Conservation (phyloP, 2,329 filamentous ascomycete species). For the Trichophyton benhamiae region DNA sequence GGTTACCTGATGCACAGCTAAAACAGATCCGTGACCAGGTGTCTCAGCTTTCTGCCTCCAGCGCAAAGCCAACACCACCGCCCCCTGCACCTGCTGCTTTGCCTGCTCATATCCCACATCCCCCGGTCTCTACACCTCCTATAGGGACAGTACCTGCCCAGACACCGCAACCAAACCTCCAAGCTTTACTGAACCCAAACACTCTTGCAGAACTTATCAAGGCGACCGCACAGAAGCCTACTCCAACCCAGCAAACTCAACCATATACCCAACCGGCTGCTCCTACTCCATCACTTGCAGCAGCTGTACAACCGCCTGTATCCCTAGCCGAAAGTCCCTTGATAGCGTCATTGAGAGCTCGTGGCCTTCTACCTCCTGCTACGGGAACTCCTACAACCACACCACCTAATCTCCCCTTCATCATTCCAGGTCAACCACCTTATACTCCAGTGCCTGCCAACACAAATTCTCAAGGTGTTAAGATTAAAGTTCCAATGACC, state of each 20-base stretch:
- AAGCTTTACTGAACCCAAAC: conserved; percentile 28
- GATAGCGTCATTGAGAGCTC: conserved; percentile 54
- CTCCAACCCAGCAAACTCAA: conserved; percentile 37
- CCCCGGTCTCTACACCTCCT: conserved; percentile 6
- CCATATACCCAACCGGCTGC: conserved; percentile 46
- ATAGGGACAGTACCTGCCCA: conserved; percentile 6
- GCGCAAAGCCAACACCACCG: conserved; percentile 2
- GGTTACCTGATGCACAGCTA: conserved; percentile 68
- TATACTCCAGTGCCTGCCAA: conserved; percentile 27
- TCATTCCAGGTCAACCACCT: conserved; percentile 28
- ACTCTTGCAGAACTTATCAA: conserved; percentile 36
- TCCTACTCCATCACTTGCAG: conserved; percentile 35
- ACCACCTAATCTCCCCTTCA: conserved; percentile 31
- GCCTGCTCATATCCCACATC: conserved; percentile 19
- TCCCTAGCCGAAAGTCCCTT: conserved; percentile 45
- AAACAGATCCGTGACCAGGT: conserved; percentile 77
- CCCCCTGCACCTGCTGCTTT: conserved; percentile 9
- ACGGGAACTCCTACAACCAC: conserved; percentile 32
- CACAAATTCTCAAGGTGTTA: conserved; percentile 20
- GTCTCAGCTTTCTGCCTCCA: conserved; percentile 47
- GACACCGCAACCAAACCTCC: conserved; percentile 20
- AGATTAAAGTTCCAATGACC: conserved; percentile 42
- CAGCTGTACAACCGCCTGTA: conserved; percentile 23
- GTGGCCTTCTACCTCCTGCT: conserved; percentile 49
- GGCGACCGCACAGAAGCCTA: conserved; percentile 26